Base-by-base conservation (phyloP, 2,329 filamentous ascomycete species). In the Salinomyces thailandicus region DNA sequence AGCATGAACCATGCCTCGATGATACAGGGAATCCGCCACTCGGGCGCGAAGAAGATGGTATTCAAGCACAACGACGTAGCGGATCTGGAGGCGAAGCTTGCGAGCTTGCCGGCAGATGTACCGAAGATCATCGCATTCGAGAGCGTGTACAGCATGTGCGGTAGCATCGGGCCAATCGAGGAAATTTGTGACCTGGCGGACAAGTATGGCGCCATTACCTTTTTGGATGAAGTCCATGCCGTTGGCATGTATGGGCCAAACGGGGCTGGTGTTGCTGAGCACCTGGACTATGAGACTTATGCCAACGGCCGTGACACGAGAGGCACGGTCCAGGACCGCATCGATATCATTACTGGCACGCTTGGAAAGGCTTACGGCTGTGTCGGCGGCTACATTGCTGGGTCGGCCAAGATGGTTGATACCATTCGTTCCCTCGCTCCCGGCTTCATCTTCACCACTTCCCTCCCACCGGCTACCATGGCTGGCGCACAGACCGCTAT, bases 81-180 rank as follows among this genome's bases (percentile, higher is more conserved):
- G 28, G 91, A 98, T 53, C 70, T 98, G 12, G 91, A 98, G 67
- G 77, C 77, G 34, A 96, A 98, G 65, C 71, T 98, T 47, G 86
- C 87, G 2, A 82, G 86, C 9, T 72, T 98, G 28, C 86, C 89
- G 1, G 66, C 82, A 1, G 73, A 91, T 42, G 75, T 84, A 22
- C 91, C 91, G 39, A 98, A 98, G 70, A 94, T 98, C 48, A 98
- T 98, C 48, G 91, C 91, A 2, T 98, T 96, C 48, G 91, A 98
- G 66, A 94, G 86, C 18, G 91, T 98, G 3, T 98, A 98, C 67
- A 94, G 86, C 68, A 98, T 98, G 91, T 98, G 91, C 58, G 91
- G 91, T 45, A 94, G 86, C 12, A 85, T 98, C 58, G 91, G 86
- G 0, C 91, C 91, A 1, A 98, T 98, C 50, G 85, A 87, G 64